Evolutionary conservation across 179 eudicot genomes (phyloP).

Genomic region (Sideroxylon spinosum): DNA sequence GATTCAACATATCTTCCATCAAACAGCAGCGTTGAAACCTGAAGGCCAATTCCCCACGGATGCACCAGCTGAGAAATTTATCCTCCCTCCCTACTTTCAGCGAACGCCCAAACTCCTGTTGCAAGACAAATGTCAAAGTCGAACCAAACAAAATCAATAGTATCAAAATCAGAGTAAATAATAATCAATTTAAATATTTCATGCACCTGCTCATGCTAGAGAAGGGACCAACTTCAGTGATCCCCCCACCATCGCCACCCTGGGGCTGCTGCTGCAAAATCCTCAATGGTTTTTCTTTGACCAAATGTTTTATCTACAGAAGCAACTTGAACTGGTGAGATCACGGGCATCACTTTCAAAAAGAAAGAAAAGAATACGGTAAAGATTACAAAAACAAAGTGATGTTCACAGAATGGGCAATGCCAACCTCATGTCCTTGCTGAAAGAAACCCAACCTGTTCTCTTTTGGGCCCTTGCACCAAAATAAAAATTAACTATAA

Average conservation of each 20-base stretch:
- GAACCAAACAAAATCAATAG: background rate
- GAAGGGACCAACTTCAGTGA: constrained; percentile 16
- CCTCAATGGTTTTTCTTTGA: constrained; percentile 19
- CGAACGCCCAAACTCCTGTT: constrained; percentile 24
- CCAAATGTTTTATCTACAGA: constrained; percentile 24
- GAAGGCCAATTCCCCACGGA: background rate
- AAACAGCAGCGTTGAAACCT: background rate
- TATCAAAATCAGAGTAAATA: background rate
- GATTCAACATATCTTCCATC: background rate
- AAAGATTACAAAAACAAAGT: background rate
- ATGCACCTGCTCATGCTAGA: constrained; percentile 30
- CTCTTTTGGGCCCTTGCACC: constrained; percentile 79
- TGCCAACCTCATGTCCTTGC: constrained; percentile 49
- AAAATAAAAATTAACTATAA: constrained; percentile 29
- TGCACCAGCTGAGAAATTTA: background rate
- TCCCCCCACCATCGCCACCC: constrained; percentile 17
- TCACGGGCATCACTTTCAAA: background rate
- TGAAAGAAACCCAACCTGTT: constrained; percentile 52
- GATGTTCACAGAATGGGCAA: background rate
- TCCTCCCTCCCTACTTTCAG: background rate
- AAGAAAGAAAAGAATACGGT: background rate
- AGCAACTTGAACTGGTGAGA: constrained; percentile 3
- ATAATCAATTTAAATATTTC: no score
- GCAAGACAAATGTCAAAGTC: constrained; percentile 4
- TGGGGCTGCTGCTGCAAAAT: constrained; percentile 22